Evolutionary conservation across 176 grass and related monocot genomes (phyloP), one percentile per base, ranked within the genome.

Genomic region (Elaeis guineensis): DNA sequence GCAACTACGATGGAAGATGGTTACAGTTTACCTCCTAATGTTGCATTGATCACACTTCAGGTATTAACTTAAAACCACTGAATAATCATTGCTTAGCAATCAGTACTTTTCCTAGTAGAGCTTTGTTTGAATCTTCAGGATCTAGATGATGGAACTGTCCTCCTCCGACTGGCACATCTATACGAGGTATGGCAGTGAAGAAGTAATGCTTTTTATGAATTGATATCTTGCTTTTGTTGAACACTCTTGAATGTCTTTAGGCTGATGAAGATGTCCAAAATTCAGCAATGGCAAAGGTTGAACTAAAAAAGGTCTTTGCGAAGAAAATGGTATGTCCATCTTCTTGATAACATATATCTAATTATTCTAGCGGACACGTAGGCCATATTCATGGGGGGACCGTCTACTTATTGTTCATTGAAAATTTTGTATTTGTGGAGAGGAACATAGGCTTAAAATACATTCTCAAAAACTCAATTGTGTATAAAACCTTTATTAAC

Each of bases 1-100:
- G 39, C 58, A 49, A 69, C 74, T 44, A 75, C 75, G 56, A 84
- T 90, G 86, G 80, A 79, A 35, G 55, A 25, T 51, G 86, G 82
- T 23, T 95, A 95, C 56, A 95, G 56, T 54, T 81, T 95, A 53
- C 86, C 90, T 75, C 79, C 85, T 50, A 90, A 95, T 62, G 90
- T 95, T 19, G 90, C 90, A 52, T 62, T 95, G 21, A 67, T 95
- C 29, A 95, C 90, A 23, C 77, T 95, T 49, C 79, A 95, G 90
- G 90, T 95, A 63, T 69, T 11, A 25, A 44, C 35, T 44, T 16
- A 50, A 50, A 21, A 19, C 25, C 17, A 20, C 5, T 50, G 3
- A 17, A 3, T 19, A 9, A 70, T 2, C 20, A 55, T 68, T 39
- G n/a, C 24, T 55, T 23, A 2, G 17, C 1, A 17, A 67, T 25